Evolutionary conservation across 805 yeast species (phyloP).

Genomic region (Phaffomyces opuntiae): DNA sequence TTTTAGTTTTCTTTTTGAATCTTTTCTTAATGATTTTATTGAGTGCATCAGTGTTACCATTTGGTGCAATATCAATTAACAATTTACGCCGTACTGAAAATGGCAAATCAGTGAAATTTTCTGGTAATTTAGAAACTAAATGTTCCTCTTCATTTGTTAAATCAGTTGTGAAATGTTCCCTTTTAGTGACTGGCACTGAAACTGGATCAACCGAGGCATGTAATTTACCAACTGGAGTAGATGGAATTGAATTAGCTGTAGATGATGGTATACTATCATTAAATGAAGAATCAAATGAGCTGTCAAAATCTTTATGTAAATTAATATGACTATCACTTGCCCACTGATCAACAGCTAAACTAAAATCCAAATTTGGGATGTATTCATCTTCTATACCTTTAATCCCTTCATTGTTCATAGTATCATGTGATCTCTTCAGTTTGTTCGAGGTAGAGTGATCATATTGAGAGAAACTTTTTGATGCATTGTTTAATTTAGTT

Average conservation of each 20-base stretch:
- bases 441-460: conserved; percentile 7
- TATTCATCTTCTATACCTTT: conserved; percentile 68
- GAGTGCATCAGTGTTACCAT: conserved; percentile 25
- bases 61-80: conserved; percentile 29
- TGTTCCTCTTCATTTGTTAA: conserved; percentile 24
- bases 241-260: conserved; percentile 8
- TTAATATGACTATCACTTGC: conserved; percentile 6
- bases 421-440: conserved; percentile 2
- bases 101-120: conserved; percentile 48
- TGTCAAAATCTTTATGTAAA: conserved; percentile 2
- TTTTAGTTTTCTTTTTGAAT: conserved; percentile 17
- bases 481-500: conserved; percentile 1
- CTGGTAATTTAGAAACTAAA: conserved; percentile 34
- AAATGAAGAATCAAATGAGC: conserved; percentile 14
- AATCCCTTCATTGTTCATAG: not conserved
- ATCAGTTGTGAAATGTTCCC: conserved; percentile 2
- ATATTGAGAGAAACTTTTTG: conserved; percentile 14
- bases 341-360: conserved; percentile 44
- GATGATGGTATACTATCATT: conserved; percentile 9
- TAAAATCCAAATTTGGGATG: conserved; percentile 63
- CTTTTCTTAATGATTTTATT: conserved; percentile 21
- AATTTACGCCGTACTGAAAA: conserved; percentile 52
- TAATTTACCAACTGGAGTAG: conserved; percentile 21
- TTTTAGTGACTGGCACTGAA: conserved; percentile 25
- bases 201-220: conserved; percentile 32